Evolutionary conservation across 2,329 filamentous ascomycete genomes (phyloP), one percentile per base, ranked within the genome.

Genomic region (Epicoccum sorghinum): DNA sequence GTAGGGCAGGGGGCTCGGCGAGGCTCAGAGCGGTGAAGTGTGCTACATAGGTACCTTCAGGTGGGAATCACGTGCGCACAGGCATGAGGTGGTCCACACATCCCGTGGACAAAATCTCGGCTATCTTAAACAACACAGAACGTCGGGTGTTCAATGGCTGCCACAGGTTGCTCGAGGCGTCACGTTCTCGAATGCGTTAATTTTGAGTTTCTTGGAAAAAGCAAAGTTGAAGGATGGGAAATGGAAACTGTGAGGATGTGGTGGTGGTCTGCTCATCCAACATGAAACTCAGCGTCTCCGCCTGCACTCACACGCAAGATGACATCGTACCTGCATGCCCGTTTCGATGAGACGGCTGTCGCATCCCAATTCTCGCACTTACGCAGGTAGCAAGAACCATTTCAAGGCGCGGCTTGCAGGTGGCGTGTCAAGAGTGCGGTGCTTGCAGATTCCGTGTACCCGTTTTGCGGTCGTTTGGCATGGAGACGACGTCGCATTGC

Each of bases 381-480:
- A 33, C 41, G n/a, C 41, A 37, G 33, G 29, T 30, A 49, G 30
- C 46, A 55, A 30, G 23, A 24, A 24, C 52, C 30, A 24, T 30
- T 37, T 23, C 4, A 18, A 42, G 52, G 37, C 41, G 36, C 25
- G 37, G 12, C 46, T 30, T 55, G 52, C 52, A 42, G 24, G 32
- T 9, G 22, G 18, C 10, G 52, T 32, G 38, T 22, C 46, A 50
- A 55, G 7, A 14, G 41, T 46, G 30, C 42, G 30, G 42, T 7
- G 45, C 37, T 18, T 47, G 52, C 52, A 47, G 42, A 29, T 33
- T 47, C 52, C 52, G 38, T 55, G 52, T 55, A 55, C 47, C 52
- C 38, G 52, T 55, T 25, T 42, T 50, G 23, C 36, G 52, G 47
- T 47, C 47, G 47, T 38, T 32, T 55, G 52, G 39, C 52, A 39